Conservation (phyloP, 2,329 filamentous ascomycete genomes). For the Colletotrichum incanum region DNA sequence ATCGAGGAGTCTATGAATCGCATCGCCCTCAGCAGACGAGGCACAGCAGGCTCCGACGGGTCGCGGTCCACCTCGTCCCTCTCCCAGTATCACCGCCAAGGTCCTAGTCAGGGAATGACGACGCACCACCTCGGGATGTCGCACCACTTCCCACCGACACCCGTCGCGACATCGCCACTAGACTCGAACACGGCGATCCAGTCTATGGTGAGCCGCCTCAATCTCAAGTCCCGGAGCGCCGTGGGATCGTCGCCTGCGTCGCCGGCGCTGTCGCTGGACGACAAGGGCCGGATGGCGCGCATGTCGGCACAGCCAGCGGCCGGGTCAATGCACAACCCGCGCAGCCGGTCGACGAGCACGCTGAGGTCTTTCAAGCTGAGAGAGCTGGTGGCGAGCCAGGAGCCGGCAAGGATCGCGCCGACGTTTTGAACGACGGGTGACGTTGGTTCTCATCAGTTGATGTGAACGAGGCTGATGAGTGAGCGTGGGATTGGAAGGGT, state of each 20-base stretch:
- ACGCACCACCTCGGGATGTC: constrained; percentile 31
- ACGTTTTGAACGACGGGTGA: constrained; percentile 9
- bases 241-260: constrained; percentile 44
- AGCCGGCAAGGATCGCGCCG: constrained; percentile 27
- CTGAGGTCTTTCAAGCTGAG: constrained; percentile 46
- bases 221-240: constrained; percentile 50
- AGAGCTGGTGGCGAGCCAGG: constrained; percentile 40
- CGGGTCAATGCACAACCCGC: constrained; percentile 13
- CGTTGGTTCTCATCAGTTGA: neutral
- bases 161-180: constrained; percentile 48
- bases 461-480: neutral
- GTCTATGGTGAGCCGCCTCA: constrained; percentile 53
- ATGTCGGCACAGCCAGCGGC: constrained; percentile 26
- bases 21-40: constrained; percentile 43
- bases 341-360: constrained; percentile 44
- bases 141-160: constrained; percentile 45
- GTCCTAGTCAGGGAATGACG: constrained; percentile 7
- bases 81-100: neutral
- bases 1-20: constrained; percentile 33
- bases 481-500: neutral
- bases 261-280: constrained; percentile 43
- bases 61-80: constrained; percentile 21
- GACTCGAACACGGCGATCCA: constrained; percentile 49
- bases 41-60: constrained; percentile 41
- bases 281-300: constrained; percentile 20